A percentile compares a stretch with the other conserved stretches of the same genome.
These are phyloP conservation scores for Cyberlindnera japonica DNA, from an alignment of 805 yeast genomes.

Conservation along the genomic window DNA sequence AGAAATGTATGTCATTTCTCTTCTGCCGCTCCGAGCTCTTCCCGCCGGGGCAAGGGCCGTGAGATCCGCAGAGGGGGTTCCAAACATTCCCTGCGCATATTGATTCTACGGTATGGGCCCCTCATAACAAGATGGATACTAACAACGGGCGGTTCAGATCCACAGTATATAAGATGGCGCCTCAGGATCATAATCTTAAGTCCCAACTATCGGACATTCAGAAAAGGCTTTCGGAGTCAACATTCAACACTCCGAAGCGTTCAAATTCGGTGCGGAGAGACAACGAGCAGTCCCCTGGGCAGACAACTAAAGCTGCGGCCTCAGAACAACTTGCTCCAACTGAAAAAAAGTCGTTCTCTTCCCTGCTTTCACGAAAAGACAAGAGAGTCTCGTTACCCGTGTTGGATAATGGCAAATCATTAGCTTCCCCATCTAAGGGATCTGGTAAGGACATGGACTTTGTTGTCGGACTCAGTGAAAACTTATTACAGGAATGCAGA, in stretches of 20 bases:
- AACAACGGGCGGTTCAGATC: conserved; percentile 6
- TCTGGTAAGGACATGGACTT: conserved; percentile 64
- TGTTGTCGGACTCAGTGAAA: conserved; percentile 71
- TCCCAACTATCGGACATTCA: conserved; percentile 42
- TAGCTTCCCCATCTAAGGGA: conserved; percentile 19
- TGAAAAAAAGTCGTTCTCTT: conserved; percentile 18
- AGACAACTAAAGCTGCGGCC: conserved; percentile 5
- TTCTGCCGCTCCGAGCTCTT: too few species aligned
- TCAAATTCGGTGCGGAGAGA: conserved; percentile 13
- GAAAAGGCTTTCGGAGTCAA: conserved; percentile 32
- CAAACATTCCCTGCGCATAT: too few species aligned
- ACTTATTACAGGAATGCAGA: conserved; percentile 65
- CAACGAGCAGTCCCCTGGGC: conserved; percentile 6
- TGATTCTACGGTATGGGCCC: too few species aligned
- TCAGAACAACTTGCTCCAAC: conserved; percentile 4
- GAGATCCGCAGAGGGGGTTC: too few species aligned
- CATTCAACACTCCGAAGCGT: conserved; percentile 26
- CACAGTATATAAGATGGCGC: conserved; percentile 13
- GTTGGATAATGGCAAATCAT: conserved; percentile 21
- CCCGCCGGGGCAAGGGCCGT: too few species aligned
- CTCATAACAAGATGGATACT: neutral
- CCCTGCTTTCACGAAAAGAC: conserved; percentile 23
- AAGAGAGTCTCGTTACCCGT: conserved; percentile 27
- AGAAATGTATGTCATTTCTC: too few species aligned
- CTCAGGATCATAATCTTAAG: conserved; percentile 33